A percentile compares a stretch with the other conserved stretches of the same genome.
Conservation (phyloP, 306 rosid genomes). For the Cucumis hystrix region DNA sequence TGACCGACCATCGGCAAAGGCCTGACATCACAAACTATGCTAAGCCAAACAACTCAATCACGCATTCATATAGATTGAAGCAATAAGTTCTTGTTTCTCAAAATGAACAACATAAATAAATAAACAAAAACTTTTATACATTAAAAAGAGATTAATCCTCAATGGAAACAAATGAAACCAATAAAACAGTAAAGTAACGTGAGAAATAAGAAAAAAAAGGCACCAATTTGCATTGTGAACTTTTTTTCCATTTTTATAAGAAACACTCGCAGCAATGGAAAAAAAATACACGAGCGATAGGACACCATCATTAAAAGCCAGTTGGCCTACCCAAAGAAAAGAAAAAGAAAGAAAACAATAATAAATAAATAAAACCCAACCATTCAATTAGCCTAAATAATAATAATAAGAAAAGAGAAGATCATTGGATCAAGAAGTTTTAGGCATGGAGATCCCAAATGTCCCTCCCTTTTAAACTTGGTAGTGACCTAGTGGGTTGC, state of each 20-base stretch:
- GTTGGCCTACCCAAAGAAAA: neutral
- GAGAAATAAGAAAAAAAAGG: neutral
- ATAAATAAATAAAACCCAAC: neutral
- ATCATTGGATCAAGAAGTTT: neutral
- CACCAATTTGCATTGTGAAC: neutral
- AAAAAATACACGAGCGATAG: neutral
- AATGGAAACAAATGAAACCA: too few species aligned
- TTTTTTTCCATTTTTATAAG: neutral
- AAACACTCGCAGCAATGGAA: neutral
- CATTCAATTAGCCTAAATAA: neutral
- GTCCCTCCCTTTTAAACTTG: neutral
- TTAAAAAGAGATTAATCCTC: too few species aligned
- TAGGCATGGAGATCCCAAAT: neutral
- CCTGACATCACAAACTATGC: constrained; percentile 30
- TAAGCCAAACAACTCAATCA: neutral
- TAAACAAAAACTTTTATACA: too few species aligned
- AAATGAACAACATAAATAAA: too few species aligned
- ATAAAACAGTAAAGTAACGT: too few species aligned
- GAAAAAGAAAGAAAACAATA: too few species aligned
- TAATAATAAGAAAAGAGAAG: neutral
- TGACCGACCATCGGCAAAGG: constrained; percentile 35
- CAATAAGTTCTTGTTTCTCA: neutral
- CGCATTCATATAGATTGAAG: neutral
- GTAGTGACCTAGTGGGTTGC: neutral
- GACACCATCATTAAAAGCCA: neutral